phyloP scores from a whole-genome alignment of 2,329 filamentous ascomycete genomes.

The Diaporthe longicolla region DNA sequence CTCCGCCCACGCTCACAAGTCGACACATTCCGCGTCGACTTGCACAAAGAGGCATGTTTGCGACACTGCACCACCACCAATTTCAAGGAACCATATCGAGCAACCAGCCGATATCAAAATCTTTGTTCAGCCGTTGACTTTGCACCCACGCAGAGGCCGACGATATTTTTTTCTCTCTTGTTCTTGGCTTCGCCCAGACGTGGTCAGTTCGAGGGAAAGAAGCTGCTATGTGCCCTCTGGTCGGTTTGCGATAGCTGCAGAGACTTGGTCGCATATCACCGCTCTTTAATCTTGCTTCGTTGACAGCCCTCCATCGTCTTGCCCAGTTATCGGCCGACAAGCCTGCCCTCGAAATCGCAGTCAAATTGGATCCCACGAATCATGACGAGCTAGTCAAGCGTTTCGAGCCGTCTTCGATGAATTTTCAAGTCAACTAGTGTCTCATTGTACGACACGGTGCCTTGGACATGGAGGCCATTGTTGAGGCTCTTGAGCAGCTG shows the following conservation, averaged over 20 bases:
- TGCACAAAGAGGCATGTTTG: constrained; percentile 40
- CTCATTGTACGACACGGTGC: constrained; percentile 7
- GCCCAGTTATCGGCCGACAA: neutral
- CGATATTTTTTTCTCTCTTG: neutral
- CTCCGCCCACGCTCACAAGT: neutral
- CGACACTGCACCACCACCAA: constrained; percentile 7
- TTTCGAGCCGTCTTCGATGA: constrained; percentile 31
- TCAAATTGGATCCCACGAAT: constrained; percentile 25
- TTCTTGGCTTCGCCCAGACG: no score
- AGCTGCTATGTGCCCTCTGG: constrained; percentile 19
- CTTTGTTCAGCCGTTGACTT: constrained; percentile 15
- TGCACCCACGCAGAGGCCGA: neutral
- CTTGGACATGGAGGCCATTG: constrained; percentile 39
- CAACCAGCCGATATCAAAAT: constrained; percentile 14
- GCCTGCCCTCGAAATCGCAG: neutral
- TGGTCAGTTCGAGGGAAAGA: neutral
- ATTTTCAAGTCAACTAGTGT: constrained; percentile 20
- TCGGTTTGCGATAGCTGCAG: constrained; percentile 1
- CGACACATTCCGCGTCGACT: neutral
- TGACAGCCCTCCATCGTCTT: neutral
- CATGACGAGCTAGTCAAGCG: constrained; percentile 35
- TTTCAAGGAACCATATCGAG: constrained; percentile 34
- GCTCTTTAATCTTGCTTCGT: neutral
- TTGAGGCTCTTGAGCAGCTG: constrained; percentile 56
- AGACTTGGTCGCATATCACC: constrained; percentile 2